Base-by-base conservation (phyloP, 2,329 filamentous ascomycete genomes). In the Pseudogymnoascus sp. region DNA sequence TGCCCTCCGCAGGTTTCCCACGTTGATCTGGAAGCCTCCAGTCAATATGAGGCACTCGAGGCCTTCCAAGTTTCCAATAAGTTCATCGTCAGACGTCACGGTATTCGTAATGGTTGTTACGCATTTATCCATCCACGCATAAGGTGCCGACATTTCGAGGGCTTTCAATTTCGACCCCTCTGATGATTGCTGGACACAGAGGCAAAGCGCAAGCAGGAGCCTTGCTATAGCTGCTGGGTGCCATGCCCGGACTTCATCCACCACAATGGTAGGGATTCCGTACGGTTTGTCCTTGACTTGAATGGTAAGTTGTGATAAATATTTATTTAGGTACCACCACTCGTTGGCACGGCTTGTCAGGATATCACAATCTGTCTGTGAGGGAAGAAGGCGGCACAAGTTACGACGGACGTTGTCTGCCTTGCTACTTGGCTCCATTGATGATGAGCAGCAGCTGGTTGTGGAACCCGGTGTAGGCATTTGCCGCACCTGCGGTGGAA, bases 1-100 rank as follows among this genome's bases (percentile, higher is more conserved):
- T 0, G 77, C 73, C 45, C 79, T 78, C 19, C 80, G 76, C 2
- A 80, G 69, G 26, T 76, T 73, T 1, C 80, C 80, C 0, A 68
- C 67, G 26, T 80, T 79, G 26, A 74, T 75, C 5, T 76, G 70
- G 63, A 75, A 78, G 19, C 79, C 69, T 10, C 71, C 72, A 62
- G 80, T 75, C 0, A 81, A 69, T 63, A 80, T 71, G n/a, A 82
- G 69, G 57, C 77, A 77, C 61, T 81, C 76, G 5, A 82, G 65
- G 0, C 77, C 80, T 65, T 83, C 80, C 1, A 78, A 65, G 2
- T 75, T 78, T 21, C 68, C 70, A 0, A 77, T 65, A 0, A 82
- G 66, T 2, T 76, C 74, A 57, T 81, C 76, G 23, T 80, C 74
- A 12, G 71, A 71, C 0, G 76, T 77, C 1, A 83, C 74, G 15